Percentiles rank a stretch among this genome's conserved stretches.
phyloP scores from a whole-genome alignment of 441 rosid species.

The Jatropha multifida region DNA sequence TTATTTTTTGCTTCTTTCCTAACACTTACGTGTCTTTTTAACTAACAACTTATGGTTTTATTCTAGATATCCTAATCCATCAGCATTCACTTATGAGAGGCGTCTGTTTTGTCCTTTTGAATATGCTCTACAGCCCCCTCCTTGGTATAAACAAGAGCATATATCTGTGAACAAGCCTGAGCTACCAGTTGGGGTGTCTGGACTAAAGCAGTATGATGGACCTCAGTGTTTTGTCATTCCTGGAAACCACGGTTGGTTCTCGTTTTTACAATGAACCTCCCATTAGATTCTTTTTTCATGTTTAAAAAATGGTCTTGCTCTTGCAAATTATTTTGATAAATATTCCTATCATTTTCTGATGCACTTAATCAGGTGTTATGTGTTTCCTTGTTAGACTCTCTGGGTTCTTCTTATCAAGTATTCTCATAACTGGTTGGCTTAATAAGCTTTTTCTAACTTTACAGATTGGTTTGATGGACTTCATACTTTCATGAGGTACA shows the following conservation, averaged over 20 bases:
- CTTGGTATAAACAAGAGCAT: constrained; percentile 72
- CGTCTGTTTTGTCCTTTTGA: constrained; percentile 95
- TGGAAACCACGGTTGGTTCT: constrained; percentile 93
- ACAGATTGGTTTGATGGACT: constrained; percentile 99
- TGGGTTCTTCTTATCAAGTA: constrained; percentile 14
- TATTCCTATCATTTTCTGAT: background rate
- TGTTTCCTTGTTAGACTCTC: constrained; percentile 5
- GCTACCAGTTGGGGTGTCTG: constrained; percentile 65
- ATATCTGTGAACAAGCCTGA: constrained; percentile 91
- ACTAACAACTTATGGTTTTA: constrained; percentile 11
- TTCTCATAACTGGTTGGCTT: constrained; percentile 2
- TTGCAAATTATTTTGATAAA: background rate
- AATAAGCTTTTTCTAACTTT: constrained; percentile 8
- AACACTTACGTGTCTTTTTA: background rate
- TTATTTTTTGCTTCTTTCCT: constrained; percentile 2
- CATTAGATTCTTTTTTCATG: constrained; percentile 1
- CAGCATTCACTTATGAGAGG: constrained; percentile 82
- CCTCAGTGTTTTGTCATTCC: constrained; percentile 95
- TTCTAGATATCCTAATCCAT: constrained; percentile 96
- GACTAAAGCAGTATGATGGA: constrained; percentile 82
- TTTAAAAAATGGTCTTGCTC: background rate
- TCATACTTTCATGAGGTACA: constrained; percentile 96
- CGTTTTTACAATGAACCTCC: constrained; percentile 24
- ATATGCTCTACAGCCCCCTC: constrained; percentile 96
- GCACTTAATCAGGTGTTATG: background rate